Evolutionary conservation across 2,329 filamentous ascomycete species (phyloP), one percentile per base, ranked within the genome.

Genomic region (Xylariales sp.): DNA sequence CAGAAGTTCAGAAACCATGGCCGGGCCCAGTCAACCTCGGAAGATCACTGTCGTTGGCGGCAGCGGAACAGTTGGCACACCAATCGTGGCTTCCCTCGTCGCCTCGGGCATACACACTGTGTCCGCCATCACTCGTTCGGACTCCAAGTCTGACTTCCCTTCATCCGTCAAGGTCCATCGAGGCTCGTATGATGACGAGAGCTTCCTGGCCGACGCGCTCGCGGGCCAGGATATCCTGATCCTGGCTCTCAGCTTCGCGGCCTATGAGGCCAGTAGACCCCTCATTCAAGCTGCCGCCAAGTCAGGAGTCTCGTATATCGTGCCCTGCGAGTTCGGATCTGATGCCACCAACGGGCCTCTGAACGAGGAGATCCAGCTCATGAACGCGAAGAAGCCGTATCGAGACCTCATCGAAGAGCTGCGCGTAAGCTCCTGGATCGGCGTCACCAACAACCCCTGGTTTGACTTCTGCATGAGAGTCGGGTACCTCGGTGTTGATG

Each of bases 221-320:
- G 35, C 51, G 25, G 58, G 52, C 21, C 63, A 68, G 40, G 57
- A 64, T 7, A 51, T 55, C 11, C 49, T 68, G 5, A 45, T 66
- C 24, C 38, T 63, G 5, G 48, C 54, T 18, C 45, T 61, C 12
- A 51, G 47, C 42, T 44, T 38, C 44, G 42, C 28, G 22, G 49
- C 47, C n/a, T 42, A 55, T 31, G 46, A 45, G 7, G 40, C 47
- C 7, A 53, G 61, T 38, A 49, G 51, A 6, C 43, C 47, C 1
- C 43, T 62, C 21, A 57, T 59, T 33, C 57, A 54, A 22, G 64
- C 62, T 8, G 63, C 55, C 7, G 57, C 61, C 14, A 46, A 44
- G 14, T 56, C 52, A 1, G 57, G 61, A 35, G 54, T 62, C 6
- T 29, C 48, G 12, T 62, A 55, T 36, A 48, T 62, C 21, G 45